A percentile compares a stretch with the other conserved stretches of the same genome.
Evolutionary conservation across 176 grass and related monocot genomes (phyloP).

Genomic region (Eleusine indica): DNA sequence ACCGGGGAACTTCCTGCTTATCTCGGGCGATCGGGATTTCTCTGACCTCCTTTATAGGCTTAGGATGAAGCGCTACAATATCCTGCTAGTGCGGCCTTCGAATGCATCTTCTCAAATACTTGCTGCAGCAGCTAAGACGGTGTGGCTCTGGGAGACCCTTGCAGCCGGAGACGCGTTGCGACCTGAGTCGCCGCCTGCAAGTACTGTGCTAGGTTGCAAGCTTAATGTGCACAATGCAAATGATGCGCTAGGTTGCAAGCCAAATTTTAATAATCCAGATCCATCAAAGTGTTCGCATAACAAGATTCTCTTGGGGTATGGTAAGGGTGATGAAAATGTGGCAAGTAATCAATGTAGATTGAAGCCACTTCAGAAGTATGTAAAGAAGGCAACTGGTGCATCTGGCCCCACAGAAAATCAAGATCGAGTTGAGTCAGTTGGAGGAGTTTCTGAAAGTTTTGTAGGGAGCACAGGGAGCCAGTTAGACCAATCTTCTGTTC

Average conservation of each 20-base stretch:
- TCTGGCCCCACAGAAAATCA: slow-evolving; percentile 1
- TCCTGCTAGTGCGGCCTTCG: slow-evolving; percentile 65
- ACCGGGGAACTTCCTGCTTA: slow-evolving; percentile 78
- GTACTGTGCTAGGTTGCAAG: slow-evolving; percentile 34
- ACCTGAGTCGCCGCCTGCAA: slow-evolving; percentile 40
- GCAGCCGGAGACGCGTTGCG: slow-evolving; percentile 44
- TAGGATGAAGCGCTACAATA: slow-evolving; percentile 69
- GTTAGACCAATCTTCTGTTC: too few species aligned
- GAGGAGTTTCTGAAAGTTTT: slow-evolving; percentile 21
- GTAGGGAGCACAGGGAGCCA: neutral
- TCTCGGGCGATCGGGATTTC: slow-evolving; percentile 81
- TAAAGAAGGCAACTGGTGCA: slow-evolving; percentile 30
- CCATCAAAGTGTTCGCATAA: slow-evolving; percentile 25
- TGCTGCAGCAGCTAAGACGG: slow-evolving; percentile 56
- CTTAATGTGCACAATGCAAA: slow-evolving; percentile 24
- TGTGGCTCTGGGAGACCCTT: slow-evolving; percentile 80
- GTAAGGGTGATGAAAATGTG: slow-evolving; percentile 35
- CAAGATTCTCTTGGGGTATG: slow-evolving; percentile 15
- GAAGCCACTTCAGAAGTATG: slow-evolving; percentile 44
- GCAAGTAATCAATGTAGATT: slow-evolving; percentile 29
- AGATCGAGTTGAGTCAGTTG: slow-evolving; percentile 17
- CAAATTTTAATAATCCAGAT: slow-evolving; percentile 19
- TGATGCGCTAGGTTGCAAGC: slow-evolving; percentile 30
- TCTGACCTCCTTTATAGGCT: slow-evolving; percentile 78
- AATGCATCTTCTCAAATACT: slow-evolving; percentile 62